Base-by-base conservation (phyloP, 208 protist species). In the Leishmania guyanensis region DNA sequence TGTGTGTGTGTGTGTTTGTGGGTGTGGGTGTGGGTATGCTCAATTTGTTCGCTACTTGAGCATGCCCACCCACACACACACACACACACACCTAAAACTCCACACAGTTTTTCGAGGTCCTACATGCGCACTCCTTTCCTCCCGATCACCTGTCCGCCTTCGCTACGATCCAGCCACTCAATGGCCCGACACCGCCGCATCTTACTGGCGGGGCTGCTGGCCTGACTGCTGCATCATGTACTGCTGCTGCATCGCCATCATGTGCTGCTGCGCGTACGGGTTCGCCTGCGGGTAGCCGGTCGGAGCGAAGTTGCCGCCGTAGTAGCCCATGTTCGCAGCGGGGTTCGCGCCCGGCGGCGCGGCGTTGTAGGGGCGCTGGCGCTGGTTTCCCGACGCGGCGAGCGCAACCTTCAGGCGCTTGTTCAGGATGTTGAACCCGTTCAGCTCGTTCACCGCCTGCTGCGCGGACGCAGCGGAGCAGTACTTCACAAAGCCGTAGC, bases 401-500 rank as follows among this genome's bases (percentile, higher is more conserved):
- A 95, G 86, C 60, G 91, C 93, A 46, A 97, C 93, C 93, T 95
- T 97, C 84, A 97, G 90, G 84, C 93, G 91, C 87, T 97, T 97
- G 89, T 93, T 97, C 81, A 95, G 88, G 79, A 97, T 91, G 71
- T 85, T 89, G 87, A 92, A 97, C 75, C 93, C 93, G 86, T 98
- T 96, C 75, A 98, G 88, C 58, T 87, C 85, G 75, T 82, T 83
- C 78, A 96, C 94, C 22, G 93, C 95, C 87, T 91, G 86, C 81
- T 95, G 88, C 50, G 95, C 93, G 83, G 87, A 93, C 64, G 88
- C 82, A 20, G 86, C 88, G 33, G 84, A 89, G 82, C 91, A 86
- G 84, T 94, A 98, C 90, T 97, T 97, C 80, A 98, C 93, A 82
- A 98, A 98, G 71, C 93, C 93, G 86, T 96, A 98, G 78, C 95